A percentile compares a stretch with the other conserved stretches of the same genome.
Conservation (phyloP, 441 rosid species). For the Aleurites moluccanus region DNA sequence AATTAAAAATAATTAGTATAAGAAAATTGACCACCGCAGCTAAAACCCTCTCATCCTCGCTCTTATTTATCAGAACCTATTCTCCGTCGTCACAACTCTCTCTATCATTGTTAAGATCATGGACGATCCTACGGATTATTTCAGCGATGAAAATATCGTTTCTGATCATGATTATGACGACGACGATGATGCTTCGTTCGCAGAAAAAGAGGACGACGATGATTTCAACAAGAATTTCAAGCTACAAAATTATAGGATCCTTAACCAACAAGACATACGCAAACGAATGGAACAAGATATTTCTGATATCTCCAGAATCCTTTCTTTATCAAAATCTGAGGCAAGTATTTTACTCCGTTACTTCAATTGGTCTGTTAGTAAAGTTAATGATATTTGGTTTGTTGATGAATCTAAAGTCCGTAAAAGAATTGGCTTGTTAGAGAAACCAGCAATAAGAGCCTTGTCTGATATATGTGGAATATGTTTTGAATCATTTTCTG, state of each 20-base stretch:
- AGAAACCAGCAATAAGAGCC: not conserved
- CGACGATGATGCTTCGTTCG: not conserved
- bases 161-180: not conserved
- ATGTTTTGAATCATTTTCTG: conserved; percentile 37
- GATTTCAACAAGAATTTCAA: too few species aligned
- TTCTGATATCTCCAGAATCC: conserved; percentile 1
- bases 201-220: not conserved
- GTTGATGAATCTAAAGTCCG: conserved; percentile 30
- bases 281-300: conserved; percentile 11
- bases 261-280: conserved; percentile 13
- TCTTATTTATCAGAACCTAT: too few species aligned
- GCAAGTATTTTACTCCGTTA: conserved; percentile 22
- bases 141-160: not conserved
- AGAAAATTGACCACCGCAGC: not conserved
- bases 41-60: not conserved
- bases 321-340: conserved; percentile 14
- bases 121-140: not conserved
- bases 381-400: conserved; percentile 33
- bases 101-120: not conserved
- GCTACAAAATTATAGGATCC: not conserved
- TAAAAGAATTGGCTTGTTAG: conserved; percentile 22
- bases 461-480: conserved; percentile 32
- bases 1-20: too few species aligned
- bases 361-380: conserved; percentile 29
- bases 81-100: too few species aligned